A percentile compares a stretch with the other conserved stretches of the same genome.
These are phyloP conservation scores for Gnomoniopsis sp. DNA, from an alignment of 2,329 filamentous ascomycete genomes.

Conservation along the genomic window DNA sequence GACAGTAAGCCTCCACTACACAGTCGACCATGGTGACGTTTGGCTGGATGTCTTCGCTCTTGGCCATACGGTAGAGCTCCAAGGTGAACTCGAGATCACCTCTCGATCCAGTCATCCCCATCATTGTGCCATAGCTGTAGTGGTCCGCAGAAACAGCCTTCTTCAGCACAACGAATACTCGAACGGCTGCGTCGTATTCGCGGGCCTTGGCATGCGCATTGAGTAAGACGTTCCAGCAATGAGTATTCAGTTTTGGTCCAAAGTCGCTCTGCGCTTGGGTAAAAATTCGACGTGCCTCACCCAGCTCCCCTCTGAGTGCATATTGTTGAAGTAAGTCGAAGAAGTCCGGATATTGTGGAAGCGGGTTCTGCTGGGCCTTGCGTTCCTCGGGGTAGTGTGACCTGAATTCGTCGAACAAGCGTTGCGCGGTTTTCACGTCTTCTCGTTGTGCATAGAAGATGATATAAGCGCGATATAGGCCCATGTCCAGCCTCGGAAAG, in stretches of 20 bases:
- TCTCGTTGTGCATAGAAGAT: conserved; percentile 46
- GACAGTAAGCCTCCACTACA: conserved; percentile 66
- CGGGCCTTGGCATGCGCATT: conserved; percentile 64
- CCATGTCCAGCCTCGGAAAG: conserved; percentile 36
- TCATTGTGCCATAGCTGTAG: conserved; percentile 68
- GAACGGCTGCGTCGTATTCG: conserved; percentile 64
- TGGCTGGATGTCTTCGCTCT: conserved; percentile 46
- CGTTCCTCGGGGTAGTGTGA: conserved; percentile 23
- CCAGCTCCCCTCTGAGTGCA: conserved; percentile 63
- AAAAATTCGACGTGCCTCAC: conserved; percentile 59
- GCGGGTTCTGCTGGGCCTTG: not conserved
- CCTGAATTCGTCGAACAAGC: conserved; percentile 43
- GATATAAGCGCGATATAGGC: conserved; percentile 47
- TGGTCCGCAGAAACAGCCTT: conserved; percentile 50
- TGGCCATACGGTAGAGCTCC: conserved; percentile 61
- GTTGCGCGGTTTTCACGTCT: conserved; percentile 41
- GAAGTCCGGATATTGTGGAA: conserved; percentile 6
- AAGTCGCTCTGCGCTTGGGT: conserved; percentile 56
- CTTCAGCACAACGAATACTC: conserved; percentile 60
- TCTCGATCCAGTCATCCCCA: conserved; percentile 65
- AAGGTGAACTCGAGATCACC: conserved; percentile 72
- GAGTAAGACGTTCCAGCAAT: conserved; percentile 75
- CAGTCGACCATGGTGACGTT: conserved; percentile 58
- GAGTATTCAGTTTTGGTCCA: conserved; percentile 51
- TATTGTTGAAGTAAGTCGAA: conserved; percentile 65